Evolutionary conservation across 2,329 filamentous ascomycete genomes (phyloP).

Genomic region (Phyllosticta citriasiana): DNA sequence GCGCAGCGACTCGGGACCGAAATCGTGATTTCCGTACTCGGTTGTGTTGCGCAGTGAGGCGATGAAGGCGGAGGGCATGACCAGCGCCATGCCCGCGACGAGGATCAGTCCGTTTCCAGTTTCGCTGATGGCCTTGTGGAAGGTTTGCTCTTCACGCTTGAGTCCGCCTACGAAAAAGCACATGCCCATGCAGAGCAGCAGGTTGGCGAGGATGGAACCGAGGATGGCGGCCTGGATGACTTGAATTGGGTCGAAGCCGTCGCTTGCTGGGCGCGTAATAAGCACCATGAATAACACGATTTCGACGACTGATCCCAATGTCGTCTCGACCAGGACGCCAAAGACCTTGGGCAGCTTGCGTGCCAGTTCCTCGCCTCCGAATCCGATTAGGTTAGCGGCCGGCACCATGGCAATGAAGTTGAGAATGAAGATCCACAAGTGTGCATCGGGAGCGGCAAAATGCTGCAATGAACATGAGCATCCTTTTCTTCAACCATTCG

Average conservation of each 20-base stretch:
- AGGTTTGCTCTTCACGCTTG: constrained; percentile 55
- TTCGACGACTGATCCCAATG: constrained; percentile 65
- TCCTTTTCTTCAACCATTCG: not conserved
- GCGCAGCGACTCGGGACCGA: constrained; percentile 42
- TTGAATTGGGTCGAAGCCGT: constrained; percentile 31
- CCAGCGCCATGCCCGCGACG: constrained; percentile 56
- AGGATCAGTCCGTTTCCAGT: constrained; percentile 67
- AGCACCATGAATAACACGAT: constrained; percentile 75
- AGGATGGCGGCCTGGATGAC: constrained; percentile 78
- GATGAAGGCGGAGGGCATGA: constrained; percentile 46
- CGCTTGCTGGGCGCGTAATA: constrained; percentile 38
- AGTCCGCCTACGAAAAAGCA: constrained; percentile 74
- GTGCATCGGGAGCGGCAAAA: constrained; percentile 44
- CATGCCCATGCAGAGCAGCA: constrained; percentile 67
- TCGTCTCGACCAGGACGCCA: constrained; percentile 50
- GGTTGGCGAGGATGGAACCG: constrained; percentile 72
- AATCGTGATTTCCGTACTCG: constrained; percentile 9
- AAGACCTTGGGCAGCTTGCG: constrained; percentile 67
- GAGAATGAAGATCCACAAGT: constrained; percentile 57
- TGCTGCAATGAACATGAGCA: constrained; percentile 21
- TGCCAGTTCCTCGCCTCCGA: constrained; percentile 61
- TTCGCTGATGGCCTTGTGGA: constrained; percentile 68
- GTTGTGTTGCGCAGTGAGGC: constrained; percentile 26
- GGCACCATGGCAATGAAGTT: constrained; percentile 72
- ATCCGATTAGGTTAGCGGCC: constrained; percentile 64